phyloP scores from a whole-genome alignment of 1,284 basidiomycete genomes.

The Irpex lacteus region DNA sequence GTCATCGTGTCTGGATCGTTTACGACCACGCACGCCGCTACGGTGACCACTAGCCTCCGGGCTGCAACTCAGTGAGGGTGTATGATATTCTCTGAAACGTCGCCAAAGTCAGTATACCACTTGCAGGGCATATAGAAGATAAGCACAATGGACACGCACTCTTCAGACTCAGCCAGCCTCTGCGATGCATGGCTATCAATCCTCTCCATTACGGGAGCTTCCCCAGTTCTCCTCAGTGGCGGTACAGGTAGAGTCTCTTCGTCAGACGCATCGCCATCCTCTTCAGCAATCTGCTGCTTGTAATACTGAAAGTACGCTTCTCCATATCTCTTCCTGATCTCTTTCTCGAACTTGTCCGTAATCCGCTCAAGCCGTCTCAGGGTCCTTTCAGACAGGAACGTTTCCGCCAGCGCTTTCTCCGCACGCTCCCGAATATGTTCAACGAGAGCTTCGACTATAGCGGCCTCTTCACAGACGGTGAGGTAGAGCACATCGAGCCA shows the following conservation, averaged over 20 bases:
- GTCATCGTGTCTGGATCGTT: no score
- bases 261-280: neutral
- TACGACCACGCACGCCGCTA: no score
- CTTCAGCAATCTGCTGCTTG: neutral
- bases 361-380: neutral
- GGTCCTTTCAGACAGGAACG: neutral
- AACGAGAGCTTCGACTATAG: neutral
- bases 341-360: neutral
- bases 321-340: neutral
- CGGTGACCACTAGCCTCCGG: no score
- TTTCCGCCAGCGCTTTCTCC: neutral
- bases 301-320: neutral
- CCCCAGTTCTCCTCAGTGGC: neutral
- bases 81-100: no score
- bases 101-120: no score
- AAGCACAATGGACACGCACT: no score
- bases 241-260: neutral
- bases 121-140: no score
- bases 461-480: neutral
- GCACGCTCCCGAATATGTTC: neutral
- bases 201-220: neutral
- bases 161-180: no score
- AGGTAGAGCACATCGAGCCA: neutral
- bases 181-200: neutral
- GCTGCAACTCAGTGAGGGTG: no score